phyloP scores from a whole-genome alignment of 2,329 filamentous ascomycete genomes.

The Monosporascus sp. region DNA sequence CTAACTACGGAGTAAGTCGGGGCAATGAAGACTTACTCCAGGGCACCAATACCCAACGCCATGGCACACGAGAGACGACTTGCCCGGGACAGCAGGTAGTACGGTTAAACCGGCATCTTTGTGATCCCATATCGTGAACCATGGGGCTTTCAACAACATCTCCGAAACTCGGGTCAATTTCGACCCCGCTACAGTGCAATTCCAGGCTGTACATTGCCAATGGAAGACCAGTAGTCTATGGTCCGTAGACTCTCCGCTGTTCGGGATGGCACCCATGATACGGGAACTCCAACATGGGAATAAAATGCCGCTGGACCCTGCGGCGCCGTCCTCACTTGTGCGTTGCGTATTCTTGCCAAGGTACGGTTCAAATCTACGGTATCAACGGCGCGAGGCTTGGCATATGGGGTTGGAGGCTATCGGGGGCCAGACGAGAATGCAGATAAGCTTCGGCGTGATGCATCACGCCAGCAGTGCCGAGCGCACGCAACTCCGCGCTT shows the following conservation, averaged over 20 bases:
- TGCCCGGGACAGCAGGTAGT: neutral
- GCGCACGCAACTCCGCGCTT: neutral
- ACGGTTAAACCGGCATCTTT: neutral
- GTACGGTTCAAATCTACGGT: neutral
- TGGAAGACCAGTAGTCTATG: too few species aligned
- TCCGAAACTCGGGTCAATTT: too few species aligned
- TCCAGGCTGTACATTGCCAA: too few species aligned
- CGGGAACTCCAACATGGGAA: neutral
- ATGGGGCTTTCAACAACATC: too few species aligned
- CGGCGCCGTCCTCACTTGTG: too few species aligned
- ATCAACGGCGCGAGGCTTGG: neutral
- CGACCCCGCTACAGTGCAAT: too few species aligned
- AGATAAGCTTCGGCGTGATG: neutral
- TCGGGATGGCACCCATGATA: too few species aligned
- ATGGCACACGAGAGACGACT: neutral
- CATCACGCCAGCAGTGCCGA: neutral
- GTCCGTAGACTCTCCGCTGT: too few species aligned
- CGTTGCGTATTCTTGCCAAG: too few species aligned
- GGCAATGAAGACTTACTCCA: neutral
- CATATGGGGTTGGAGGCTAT: neutral
- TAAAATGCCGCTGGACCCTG: neutral
- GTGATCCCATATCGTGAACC: too few species aligned
- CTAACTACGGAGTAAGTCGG: neutral
- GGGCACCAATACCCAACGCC: too few species aligned
- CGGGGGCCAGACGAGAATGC: neutral